A percentile compares a stretch with the other conserved stretches of the same genome.
phyloP scores from a whole-genome alignment of 345 rosid genomes.

The Corchorus capsularis region DNA sequence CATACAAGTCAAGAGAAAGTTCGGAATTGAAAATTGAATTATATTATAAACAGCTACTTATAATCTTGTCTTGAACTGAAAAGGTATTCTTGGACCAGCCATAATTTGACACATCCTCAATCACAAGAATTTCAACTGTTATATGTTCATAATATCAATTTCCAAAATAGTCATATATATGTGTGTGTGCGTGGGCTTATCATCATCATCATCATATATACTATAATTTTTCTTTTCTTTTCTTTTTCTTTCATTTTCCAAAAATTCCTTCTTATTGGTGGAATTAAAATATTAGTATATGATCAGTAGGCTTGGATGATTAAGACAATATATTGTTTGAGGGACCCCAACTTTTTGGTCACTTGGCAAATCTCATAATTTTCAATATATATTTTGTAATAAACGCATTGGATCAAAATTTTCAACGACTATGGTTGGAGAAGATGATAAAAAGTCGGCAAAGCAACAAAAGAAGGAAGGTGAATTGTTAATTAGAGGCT shows the following conservation, averaged over 20 bases:
- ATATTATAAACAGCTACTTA: not conserved
- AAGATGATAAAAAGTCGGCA: conserved; percentile 34
- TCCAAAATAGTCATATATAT: not conserved
- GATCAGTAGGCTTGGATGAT: too few species aligned
- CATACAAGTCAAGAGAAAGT: not conserved
- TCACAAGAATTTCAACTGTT: not conserved
- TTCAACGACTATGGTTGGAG: conserved; percentile 35
- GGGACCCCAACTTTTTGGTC: not conserved
- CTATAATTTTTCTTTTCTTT: too few species aligned
- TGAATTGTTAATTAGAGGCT: not conserved
- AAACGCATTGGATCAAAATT: not conserved
- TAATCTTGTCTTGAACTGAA: not conserved
- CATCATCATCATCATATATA: too few species aligned
- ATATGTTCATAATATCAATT: not conserved
- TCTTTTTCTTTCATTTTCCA: too few species aligned
- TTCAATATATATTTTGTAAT: too few species aligned
- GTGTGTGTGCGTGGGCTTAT: not conserved
- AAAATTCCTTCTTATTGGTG: too few species aligned
- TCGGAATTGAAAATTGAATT: not conserved
- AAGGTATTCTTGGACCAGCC: not conserved
- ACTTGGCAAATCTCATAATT: too few species aligned
- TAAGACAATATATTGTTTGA: too few species aligned
- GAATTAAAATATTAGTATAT: too few species aligned
- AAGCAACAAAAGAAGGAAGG: conserved; percentile 25
- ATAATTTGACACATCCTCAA: not conserved